Evolutionary conservation across 2,329 filamentous ascomycete species (phyloP), one percentile per base, ranked within the genome.

Genomic region (Cadophora sp.): DNA sequence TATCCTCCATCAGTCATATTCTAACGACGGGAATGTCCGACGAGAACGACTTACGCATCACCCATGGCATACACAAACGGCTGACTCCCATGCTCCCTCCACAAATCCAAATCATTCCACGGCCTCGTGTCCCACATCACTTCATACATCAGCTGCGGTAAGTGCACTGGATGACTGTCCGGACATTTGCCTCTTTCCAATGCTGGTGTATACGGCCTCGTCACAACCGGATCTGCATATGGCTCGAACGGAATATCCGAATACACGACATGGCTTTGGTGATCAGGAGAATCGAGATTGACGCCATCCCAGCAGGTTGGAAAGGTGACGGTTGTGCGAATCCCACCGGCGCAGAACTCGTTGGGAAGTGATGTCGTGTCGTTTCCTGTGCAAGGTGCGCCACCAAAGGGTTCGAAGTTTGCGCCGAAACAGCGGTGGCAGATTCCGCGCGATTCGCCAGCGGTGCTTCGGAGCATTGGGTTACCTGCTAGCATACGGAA

Each of bases 221-320:
- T 81, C 8, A 50, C 37, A 22, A 64, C 48, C 9, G 51, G 62
- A 50, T 58, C 51, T 16, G 26, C 50, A 31, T 64, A 64, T 72
- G 86, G 82, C 40, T 82, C 73, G 9, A 74, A 77, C 24, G 67
- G 31, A 2, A 71, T 72, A 48, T 73, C 76, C 1, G 85, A 86
- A 68, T 87, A 88, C 0, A 81, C 79, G 75, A 89, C 82, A 72
- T 89, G 87, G 63, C 78, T 84, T 73, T 83, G 84, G 77, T 89
- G 86, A 76, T 88, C 81, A 0, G 79, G 63, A 6, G 82, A 81
- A 73, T 89, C 86, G 27, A 87, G 74, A 71, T 88, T 83, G 55
- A 80, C 79, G 37, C 88, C 88, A 68, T 91, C 83, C 88, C 88
- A 90, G 80, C 88, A 90, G 56, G 83, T 83, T 1, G 86, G 87